These are phyloP conservation scores for Vaccinium corymbosum DNA, from an alignment of 148 eudicot genomes.

Conservation along the genomic window DNA sequence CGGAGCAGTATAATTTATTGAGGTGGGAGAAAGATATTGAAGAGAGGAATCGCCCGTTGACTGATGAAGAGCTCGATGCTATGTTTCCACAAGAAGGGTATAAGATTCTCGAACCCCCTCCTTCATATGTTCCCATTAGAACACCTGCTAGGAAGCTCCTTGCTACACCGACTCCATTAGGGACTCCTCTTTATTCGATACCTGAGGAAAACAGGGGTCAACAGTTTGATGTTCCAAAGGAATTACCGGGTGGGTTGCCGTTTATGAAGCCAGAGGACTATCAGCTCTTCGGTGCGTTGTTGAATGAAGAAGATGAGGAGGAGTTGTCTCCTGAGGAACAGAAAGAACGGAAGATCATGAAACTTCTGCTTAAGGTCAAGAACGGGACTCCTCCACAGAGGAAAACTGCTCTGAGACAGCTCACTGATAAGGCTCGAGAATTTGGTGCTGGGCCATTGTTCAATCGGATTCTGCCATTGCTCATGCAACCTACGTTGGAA, in stretches of 20 bases:
- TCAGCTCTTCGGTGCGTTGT: slow-evolving; percentile 65
- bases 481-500: slow-evolving; percentile 95
- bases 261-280: slow-evolving; percentile 88
- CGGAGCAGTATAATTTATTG: slow-evolving; percentile 83
- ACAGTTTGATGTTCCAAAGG: slow-evolving; percentile 85
- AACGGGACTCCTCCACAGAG: slow-evolving; percentile 98
- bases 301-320: slow-evolving; percentile 86
- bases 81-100: slow-evolving; percentile 93
- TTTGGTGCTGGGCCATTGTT: slow-evolving; percentile 95
- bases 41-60: slow-evolving; percentile 86
- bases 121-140: slow-evolving; percentile 81
- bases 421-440: slow-evolving; percentile 93
- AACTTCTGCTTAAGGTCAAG: slow-evolving; percentile 87
- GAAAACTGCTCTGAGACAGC: slow-evolving; percentile 90
- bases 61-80: slow-evolving; percentile 92
- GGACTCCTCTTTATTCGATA: slow-evolving; percentile 70
- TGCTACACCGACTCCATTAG: slow-evolving; percentile 93
- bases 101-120: slow-evolving; percentile 82
- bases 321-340: slow-evolving; percentile 85
- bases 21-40: slow-evolving; percentile 97
- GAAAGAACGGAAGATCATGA: slow-evolving; percentile 93
- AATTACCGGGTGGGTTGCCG: slow-evolving; percentile 82
- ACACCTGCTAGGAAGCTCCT: slow-evolving; percentile 98
- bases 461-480: slow-evolving; percentile 80
- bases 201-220: slow-evolving; percentile 90